phyloP scores from a whole-genome alignment of 2,329 filamentous ascomycete genomes.

The Calonectria fujianensis region DNA sequence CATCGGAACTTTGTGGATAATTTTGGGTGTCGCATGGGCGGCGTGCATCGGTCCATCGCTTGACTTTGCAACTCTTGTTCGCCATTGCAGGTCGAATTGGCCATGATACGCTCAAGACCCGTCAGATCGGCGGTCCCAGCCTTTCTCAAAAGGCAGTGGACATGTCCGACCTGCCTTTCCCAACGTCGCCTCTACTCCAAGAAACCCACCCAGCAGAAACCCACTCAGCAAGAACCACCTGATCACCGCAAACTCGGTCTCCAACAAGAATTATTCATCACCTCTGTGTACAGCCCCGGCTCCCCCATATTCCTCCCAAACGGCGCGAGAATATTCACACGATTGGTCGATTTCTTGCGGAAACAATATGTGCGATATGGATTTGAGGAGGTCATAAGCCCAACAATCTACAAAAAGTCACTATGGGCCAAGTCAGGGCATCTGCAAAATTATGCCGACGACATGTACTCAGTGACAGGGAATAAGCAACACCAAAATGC shows the following conservation, averaged over 20 bases:
- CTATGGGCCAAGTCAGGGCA: conserved; percentile 92
- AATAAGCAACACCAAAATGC: conserved; percentile 57
- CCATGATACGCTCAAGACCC: conserved; percentile 58
- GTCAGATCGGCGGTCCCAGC: conserved; percentile 45
- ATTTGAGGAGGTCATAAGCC: conserved; percentile 91
- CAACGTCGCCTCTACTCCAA: conserved; percentile 58
- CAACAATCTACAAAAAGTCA: conserved; percentile 92
- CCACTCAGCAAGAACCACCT: conserved; percentile 60
- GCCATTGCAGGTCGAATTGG: conserved; percentile 45
- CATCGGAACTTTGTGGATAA: conserved; percentile 25
- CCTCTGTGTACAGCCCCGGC: conserved; percentile 86
- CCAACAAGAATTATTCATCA: conserved; percentile 86
- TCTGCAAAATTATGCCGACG: conserved; percentile 91
- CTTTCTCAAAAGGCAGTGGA: conserved; percentile 55
- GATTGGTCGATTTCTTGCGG: conserved; percentile 86
- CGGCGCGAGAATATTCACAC: conserved; percentile 88
- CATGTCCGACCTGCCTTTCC: conserved; percentile 57
- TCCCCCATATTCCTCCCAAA: conserved; percentile 90
- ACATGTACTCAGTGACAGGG: conserved; percentile 90
- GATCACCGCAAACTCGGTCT: conserved; percentile 78
- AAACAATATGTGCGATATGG: conserved; percentile 90
- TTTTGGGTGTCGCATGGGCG: conserved; percentile 40
- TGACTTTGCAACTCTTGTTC: conserved; percentile 20
- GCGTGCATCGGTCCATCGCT: conserved; percentile 25
- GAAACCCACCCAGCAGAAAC: conserved; percentile 53